Evolutionary conservation across 345 rosid genomes (phyloP), one percentile per base, ranked within the genome.

Genomic region (Odontarrhena argentea): DNA sequence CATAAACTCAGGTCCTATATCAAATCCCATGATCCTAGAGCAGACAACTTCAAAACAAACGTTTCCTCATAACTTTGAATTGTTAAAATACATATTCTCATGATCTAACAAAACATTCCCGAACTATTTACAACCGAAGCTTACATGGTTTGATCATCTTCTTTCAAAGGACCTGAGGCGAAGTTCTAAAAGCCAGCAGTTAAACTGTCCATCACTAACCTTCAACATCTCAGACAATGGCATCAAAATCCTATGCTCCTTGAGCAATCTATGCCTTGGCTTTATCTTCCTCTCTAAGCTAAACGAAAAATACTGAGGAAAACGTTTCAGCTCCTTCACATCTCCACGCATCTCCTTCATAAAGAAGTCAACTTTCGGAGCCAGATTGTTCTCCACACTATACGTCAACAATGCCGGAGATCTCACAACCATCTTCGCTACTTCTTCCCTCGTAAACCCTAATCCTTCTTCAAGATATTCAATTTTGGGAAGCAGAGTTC

Each of bases 301-400:
- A 74, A 87, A 92, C 0, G 88, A 84, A 65, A 92, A 92, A 40
- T 76, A 92, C 84, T 87, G 96, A n/a, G 98, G 96, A 68, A 92
- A 92, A 47, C 74, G 71, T 73, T 80, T 82, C 11, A 92, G 28
- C 67, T 89, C 98, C 69, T 8, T 63, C 51, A 87, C 65, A 24
- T 89, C 79, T 2, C 89, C 88, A 47, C 78, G 58, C 87, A 92
- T 92, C 63, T 87, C 88, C 52, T 68, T 47, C 63, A 73, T 5
- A 58, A 89, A 89, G 65, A 78, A 92, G 7, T 80, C 78, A 14
- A 77, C 78, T 79, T 92, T 92, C 2, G 89, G 96, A 50, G 47
- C 81, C 73, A 89, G 43, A 70, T 89, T 92, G 22, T 84, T 86
- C 63, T 86, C 82, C 6, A 89, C 75, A 51, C 98, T 87, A 46